Conservation (phyloP, 225 moss, liverwort and hornwort species). For the Physcomitrellopsis africana region DNA sequence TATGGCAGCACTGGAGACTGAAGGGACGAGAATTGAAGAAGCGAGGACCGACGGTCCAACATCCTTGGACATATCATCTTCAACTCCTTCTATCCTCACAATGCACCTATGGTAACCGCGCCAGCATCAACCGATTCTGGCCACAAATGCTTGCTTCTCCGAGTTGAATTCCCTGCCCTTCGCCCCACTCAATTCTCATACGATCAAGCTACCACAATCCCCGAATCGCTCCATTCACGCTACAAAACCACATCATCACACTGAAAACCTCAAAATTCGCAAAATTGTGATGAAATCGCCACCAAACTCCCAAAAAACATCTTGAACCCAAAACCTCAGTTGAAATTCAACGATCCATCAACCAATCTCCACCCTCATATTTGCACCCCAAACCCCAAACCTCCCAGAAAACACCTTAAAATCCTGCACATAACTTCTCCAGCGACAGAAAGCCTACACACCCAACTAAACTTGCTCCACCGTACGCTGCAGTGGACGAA, state of each 20-base stretch:
- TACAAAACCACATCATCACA: constrained; percentile 24
- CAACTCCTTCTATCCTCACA: constrained; percentile 16
- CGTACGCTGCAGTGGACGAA: constrained; percentile 6
- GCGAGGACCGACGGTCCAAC: constrained; percentile 46
- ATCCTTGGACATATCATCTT: constrained; percentile 57
- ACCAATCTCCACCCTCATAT: too few relatives aligned
- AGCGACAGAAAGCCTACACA: too few relatives aligned
- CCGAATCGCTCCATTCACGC: constrained; percentile 31
- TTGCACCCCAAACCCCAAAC: too few relatives aligned
- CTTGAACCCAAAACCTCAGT: constrained; percentile 21
- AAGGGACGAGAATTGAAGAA: constrained; percentile 36
- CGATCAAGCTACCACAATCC: constrained; percentile 18
- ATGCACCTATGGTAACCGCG: constrained; percentile 11
- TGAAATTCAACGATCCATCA: not conserved
- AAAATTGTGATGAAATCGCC: not conserved
- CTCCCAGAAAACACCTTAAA: not conserved
- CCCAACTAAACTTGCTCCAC: not conserved
- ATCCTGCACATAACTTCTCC: not conserved
- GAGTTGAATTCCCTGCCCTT: constrained; percentile 13
- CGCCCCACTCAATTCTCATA: constrained; percentile 26
- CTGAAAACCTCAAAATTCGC: constrained; percentile 21
- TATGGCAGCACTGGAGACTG: constrained; percentile 35
- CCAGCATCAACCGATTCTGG: constrained; percentile 37
- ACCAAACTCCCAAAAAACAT: not conserved
- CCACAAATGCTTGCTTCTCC: not conserved